These are phyloP conservation scores for Arthrobotrys entomopaga DNA, from an alignment of 2,329 filamentous ascomycete genomes.

Conservation along the genomic window DNA sequence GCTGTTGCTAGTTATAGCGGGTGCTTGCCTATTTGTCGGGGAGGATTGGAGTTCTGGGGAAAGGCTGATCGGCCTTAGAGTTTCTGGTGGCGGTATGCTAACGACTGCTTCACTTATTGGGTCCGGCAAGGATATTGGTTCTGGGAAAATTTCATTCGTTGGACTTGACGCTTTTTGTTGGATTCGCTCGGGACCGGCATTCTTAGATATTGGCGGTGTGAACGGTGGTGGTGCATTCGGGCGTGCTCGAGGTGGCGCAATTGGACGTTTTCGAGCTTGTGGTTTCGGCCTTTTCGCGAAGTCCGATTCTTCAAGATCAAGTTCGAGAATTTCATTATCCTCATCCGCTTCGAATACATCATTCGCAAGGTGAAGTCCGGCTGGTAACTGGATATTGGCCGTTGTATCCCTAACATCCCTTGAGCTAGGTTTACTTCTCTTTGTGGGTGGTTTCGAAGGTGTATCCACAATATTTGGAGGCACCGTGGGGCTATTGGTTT, in stretches of 20 bases:
- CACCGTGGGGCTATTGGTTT: not conserved
- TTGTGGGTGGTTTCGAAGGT: not conserved
- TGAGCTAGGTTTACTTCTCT: not conserved
- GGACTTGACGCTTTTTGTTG: not conserved
- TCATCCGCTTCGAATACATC: slow-evolving; percentile 27
- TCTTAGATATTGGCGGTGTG: slow-evolving; percentile 28
- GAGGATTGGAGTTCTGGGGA: slow-evolving; percentile 25
- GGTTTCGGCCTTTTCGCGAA: slow-evolving; percentile 40
- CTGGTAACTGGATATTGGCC: not conserved
- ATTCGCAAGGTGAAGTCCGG: slow-evolving; percentile 15
- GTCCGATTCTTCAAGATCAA: slow-evolving; percentile 34
- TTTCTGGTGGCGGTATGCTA: not conserved
- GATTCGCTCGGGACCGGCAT: not conserved
- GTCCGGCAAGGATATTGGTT: too few species aligned
- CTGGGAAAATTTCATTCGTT: not conserved
- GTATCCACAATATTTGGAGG: not conserved
- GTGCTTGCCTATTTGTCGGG: slow-evolving; percentile 2
- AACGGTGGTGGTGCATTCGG: slow-evolving; percentile 49
- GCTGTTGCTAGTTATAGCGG: not conserved
- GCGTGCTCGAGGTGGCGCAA: slow-evolving; percentile 9
- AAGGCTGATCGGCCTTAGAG: not conserved
- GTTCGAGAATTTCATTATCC: slow-evolving; percentile 39
- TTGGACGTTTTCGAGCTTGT: not conserved
- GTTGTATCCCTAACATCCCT: not conserved
- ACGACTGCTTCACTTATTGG: too few species aligned